These are phyloP conservation scores for Neurospora sublineolata DNA, from an alignment of 495 filamentous ascomycete genomes.

Conservation along the genomic window DNA sequence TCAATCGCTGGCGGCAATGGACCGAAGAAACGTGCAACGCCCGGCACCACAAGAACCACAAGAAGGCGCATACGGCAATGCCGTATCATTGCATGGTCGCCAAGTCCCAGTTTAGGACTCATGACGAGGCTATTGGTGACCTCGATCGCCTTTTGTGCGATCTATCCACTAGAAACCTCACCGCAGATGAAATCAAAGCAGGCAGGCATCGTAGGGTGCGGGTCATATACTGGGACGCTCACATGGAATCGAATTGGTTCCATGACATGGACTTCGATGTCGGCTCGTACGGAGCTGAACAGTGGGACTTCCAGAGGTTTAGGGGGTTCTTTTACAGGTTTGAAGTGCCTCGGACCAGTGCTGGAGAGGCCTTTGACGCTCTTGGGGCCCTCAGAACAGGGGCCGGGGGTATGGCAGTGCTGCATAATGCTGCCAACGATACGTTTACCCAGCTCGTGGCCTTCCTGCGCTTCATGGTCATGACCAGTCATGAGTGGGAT, in stretches of 20 bases:
- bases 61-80: background rate
- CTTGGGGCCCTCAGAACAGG: background rate
- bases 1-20: background rate
- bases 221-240: background rate
- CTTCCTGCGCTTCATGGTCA: background rate
- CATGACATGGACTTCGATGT: background rate
- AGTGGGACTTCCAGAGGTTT: too few relatives aligned
- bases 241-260: background rate
- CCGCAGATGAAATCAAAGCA: background rate
- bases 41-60: background rate
- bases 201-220: background rate
- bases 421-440: background rate
- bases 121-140: background rate
- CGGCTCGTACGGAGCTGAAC: too few relatives aligned
- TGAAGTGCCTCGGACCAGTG: too few relatives aligned
- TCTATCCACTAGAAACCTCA: background rate
- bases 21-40: background rate
- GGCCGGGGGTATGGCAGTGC: background rate
- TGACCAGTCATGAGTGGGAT: too few relatives aligned
- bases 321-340: too few relatives aligned
- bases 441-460: background rate
- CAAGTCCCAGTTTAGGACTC: fast-evolving
- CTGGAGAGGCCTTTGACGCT: background rate
- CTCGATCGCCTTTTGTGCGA: background rate
- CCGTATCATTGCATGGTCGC: background rate